Evolutionary conservation across 129 eudicot genomes (phyloP).

Genomic region (Lonicera japonica): DNA sequence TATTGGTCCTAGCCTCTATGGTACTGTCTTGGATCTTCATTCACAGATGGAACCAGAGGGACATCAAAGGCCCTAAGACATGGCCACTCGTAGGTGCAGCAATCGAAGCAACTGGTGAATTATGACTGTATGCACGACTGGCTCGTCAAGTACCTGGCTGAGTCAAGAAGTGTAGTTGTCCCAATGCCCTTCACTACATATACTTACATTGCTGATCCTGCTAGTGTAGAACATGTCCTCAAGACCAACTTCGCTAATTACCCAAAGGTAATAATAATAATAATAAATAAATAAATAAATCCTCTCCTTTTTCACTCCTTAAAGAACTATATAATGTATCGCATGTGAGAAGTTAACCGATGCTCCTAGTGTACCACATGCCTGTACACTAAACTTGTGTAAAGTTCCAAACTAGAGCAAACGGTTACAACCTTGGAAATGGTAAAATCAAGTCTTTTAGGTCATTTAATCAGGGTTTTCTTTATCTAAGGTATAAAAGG

Average conservation of each 20-base stretch:
- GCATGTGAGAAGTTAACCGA: background rate
- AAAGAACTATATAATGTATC: background rate
- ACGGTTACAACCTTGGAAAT: background rate
- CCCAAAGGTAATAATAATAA: slow-evolving; percentile 98
- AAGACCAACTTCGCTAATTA: slow-evolving; percentile 76
- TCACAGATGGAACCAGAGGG: slow-evolving; percentile 66
- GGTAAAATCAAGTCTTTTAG: background rate
- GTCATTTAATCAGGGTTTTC: background rate
- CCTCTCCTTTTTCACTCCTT: background rate
- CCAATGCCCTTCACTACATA: slow-evolving; percentile 84
- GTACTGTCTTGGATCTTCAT: slow-evolving; percentile 56
- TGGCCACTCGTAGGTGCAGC: slow-evolving; percentile 92
- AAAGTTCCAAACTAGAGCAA: too few species aligned
- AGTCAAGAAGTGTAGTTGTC: slow-evolving; percentile 67
- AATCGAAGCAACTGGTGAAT: slow-evolving; percentile 46
- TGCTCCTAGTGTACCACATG: background rate
- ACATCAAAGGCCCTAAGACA: slow-evolving; percentile 60
- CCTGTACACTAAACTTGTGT: background rate
- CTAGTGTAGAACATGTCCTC: slow-evolving; percentile 76
- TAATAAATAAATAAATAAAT: background rate
- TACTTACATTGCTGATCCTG: slow-evolving; percentile 76
- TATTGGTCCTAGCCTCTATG: slow-evolving; percentile 24
- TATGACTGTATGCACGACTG: slow-evolving; percentile 62
- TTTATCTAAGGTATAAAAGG: background rate
- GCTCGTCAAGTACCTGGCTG: slow-evolving; percentile 47